Conservation (phyloP, 108 stramenopile genomes). For the Cyclotella kingstonii region DNA sequence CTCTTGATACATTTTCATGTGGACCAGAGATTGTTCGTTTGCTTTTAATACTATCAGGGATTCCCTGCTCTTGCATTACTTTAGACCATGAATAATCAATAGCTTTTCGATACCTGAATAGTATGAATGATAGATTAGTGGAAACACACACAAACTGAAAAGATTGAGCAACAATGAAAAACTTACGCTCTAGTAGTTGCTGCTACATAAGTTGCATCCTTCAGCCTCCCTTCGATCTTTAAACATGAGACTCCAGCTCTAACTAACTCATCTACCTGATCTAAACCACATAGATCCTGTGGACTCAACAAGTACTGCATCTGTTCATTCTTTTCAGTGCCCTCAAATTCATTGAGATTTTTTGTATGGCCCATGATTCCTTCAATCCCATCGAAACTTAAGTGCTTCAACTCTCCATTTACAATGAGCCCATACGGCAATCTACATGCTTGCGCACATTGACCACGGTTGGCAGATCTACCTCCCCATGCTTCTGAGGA, state of each 20-base stretch:
- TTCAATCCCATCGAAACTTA: slow-evolving; percentile 47
- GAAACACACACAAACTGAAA: background rate
- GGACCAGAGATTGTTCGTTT: slow-evolving; percentile 21
- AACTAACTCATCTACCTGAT: slow-evolving; percentile 60
- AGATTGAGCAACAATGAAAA: background rate
- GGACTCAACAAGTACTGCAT: slow-evolving; percentile 64
- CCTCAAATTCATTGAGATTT: background rate
- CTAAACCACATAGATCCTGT: slow-evolving; percentile 77
- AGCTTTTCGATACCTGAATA: slow-evolving; percentile 57
- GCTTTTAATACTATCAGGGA: background rate
- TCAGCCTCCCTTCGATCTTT: slow-evolving; percentile 82
- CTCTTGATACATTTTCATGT: slow-evolving; percentile 51
- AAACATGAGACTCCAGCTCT: slow-evolving; percentile 69
- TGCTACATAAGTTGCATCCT: slow-evolving; percentile 75
- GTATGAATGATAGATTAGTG: background rate
- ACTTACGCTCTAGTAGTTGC: slow-evolving; percentile 67
- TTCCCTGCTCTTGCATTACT: slow-evolving; percentile 35
- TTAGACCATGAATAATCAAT: slow-evolving; percentile 70
- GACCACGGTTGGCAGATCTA: slow-evolving; percentile 70
- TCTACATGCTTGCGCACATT: slow-evolving; percentile 83
- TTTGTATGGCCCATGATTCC: slow-evolving; percentile 25
- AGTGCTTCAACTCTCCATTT: slow-evolving; percentile 56
- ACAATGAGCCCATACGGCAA: slow-evolving; percentile 71
- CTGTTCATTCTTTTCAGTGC: slow-evolving; percentile 25
- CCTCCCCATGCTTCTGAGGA: slow-evolving; percentile 72